Conservation (phyloP, 306 rosid species). For the Delonix regia region DNA sequence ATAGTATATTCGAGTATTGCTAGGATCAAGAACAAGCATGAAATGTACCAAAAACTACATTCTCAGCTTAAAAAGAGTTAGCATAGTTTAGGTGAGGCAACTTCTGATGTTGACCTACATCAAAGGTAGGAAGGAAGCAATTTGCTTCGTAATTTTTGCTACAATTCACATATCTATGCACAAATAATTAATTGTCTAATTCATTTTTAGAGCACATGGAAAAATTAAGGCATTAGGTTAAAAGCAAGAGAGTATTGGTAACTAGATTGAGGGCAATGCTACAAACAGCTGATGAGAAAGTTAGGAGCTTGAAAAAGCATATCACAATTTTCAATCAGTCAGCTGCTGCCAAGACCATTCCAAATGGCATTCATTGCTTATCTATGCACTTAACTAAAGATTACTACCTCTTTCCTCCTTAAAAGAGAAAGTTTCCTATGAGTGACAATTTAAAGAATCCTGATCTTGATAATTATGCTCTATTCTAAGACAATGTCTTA, state of each 20-base stretch:
- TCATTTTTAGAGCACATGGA: constrained; percentile 64
- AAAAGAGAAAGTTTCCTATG: constrained; percentile 75
- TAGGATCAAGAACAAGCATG: constrained; percentile 61
- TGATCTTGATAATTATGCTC: constrained; percentile 79
- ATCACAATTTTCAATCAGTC: constrained; percentile 93
- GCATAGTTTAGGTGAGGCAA: constrained; percentile 76
- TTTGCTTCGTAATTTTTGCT: constrained; percentile 20
- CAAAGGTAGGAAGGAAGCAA: constrained; percentile 54
- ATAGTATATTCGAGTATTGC: constrained; percentile 86
- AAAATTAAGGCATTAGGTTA: constrained; percentile 79
- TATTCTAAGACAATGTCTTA: constrained; percentile 96
- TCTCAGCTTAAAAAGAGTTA: constrained; percentile 64
- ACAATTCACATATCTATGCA: constrained; percentile 4
- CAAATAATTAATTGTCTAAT: constrained; percentile 39
- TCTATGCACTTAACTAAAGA: constrained; percentile 91
- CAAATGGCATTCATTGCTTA: constrained; percentile 88
- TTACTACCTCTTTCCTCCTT: constrained; percentile 81
- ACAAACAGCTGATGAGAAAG: constrained; percentile 86
- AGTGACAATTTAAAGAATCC: constrained; percentile 89
- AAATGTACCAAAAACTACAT: constrained; percentile 63
- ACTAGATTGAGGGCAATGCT: constrained; percentile 92
- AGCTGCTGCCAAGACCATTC: constrained; percentile 96
- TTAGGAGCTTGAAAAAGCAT: constrained; percentile 84
- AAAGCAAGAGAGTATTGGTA: constrained; percentile 75
- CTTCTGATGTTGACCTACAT: constrained; percentile 69